These are phyloP conservation scores for Moricandia moricandioides DNA, from an alignment of 345 rosid genomes.

Conservation along the genomic window DNA sequence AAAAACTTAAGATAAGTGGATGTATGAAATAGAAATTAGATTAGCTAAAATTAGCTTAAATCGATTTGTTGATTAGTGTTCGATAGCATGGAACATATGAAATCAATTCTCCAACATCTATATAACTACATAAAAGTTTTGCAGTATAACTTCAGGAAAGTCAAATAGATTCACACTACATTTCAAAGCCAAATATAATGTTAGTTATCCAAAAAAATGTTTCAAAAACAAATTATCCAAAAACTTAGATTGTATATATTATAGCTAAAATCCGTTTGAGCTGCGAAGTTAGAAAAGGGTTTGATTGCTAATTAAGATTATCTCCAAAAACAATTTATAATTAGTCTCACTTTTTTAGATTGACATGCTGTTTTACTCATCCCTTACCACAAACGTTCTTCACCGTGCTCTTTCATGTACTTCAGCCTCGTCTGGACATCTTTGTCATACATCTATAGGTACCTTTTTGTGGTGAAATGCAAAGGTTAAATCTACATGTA, in stretches of 20 bases:
- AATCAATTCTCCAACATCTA: neutral
- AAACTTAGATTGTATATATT: too few species aligned
- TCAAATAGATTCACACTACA: neutral
- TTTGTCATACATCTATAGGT: slow-evolving; percentile 15
- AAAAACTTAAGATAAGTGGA: neutral
- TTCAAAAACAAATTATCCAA: too few species aligned
- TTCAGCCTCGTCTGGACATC: neutral
- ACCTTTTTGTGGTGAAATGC: too few species aligned
- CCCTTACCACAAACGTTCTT: slow-evolving; percentile 14
- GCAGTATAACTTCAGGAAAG: too few species aligned
- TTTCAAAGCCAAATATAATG: neutral
- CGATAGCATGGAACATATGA: neutral
- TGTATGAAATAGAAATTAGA: neutral
- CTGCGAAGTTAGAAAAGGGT: too few species aligned
- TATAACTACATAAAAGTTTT: too few species aligned
- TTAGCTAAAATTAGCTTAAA: neutral
- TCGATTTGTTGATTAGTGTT: neutral
- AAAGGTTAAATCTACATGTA: too few species aligned
- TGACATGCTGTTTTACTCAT: slow-evolving; percentile 3
- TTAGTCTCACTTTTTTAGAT: neutral
- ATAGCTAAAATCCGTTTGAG: too few species aligned
- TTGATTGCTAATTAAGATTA: too few species aligned
- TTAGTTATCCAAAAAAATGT: too few species aligned
- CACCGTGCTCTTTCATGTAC: neutral
- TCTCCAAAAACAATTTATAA: neutral